phyloP scores from a whole-genome alignment of 2,329 filamentous ascomycete species.

The Pseudogymnoascus sp. region DNA sequence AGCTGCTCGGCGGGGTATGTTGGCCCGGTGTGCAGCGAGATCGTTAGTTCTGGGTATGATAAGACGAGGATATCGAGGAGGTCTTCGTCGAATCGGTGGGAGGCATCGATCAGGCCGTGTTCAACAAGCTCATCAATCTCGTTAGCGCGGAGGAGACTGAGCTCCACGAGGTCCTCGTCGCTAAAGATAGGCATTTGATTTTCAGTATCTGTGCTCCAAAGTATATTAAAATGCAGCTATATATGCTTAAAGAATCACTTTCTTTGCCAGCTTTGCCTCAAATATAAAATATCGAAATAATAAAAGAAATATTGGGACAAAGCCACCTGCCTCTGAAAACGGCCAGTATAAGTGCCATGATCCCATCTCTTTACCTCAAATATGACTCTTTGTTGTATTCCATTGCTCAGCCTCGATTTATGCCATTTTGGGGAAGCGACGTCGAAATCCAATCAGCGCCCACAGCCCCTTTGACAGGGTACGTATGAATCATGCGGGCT shows the following conservation, averaged over 20 bases:
- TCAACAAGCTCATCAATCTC: conserved; percentile 18
- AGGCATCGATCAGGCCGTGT: conserved; percentile 10
- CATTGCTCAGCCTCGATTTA: not conserved
- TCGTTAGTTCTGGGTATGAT: conserved; percentile 15
- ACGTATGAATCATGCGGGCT: not conserved
- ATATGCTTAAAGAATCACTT: not conserved
- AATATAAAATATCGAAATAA: not conserved
- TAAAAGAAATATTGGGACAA: not conserved
- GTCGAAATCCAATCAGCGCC: not conserved
- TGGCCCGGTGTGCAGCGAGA: conserved; percentile 18
- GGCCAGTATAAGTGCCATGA: not conserved
- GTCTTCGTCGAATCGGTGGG: conserved; percentile 13
- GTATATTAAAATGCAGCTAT: not conserved
- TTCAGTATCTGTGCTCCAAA: not conserved
- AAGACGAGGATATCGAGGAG: conserved; percentile 14
- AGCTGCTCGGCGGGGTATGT: conserved; percentile 18
- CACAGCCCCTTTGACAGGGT: not conserved
- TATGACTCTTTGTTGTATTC: not conserved
- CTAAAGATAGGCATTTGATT: conserved; percentile 12
- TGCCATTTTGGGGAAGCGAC: not conserved
- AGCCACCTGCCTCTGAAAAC: not conserved
- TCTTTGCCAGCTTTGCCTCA: not conserved
- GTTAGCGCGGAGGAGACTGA: conserved; percentile 16
- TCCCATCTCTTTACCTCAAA: not conserved
- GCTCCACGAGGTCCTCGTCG: conserved; percentile 18